phyloP scores from a whole-genome alignment of 495 filamentous ascomycete species.

The Lasiosphaeria ovina region DNA sequence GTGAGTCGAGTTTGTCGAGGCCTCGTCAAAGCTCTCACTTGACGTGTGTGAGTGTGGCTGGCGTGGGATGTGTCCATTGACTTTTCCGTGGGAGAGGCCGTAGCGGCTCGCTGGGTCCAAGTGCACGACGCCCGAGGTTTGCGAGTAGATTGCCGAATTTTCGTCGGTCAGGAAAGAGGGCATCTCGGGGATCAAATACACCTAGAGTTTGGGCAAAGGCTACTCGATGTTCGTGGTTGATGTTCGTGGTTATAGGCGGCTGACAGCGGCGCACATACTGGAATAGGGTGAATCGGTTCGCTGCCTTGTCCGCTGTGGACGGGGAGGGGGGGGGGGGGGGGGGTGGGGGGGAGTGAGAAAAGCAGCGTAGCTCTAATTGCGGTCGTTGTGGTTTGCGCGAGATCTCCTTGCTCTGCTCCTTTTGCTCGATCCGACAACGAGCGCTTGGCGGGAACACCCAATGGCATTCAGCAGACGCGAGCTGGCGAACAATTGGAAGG shows the following conservation, averaged over 20 bases:
- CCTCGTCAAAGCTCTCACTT: slow-evolving; percentile 39
- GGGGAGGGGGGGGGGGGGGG: neutral
- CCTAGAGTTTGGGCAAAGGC: slow-evolving; percentile 11
- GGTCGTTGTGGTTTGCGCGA: too few species aligned
- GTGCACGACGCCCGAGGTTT: slow-evolving; percentile 35
- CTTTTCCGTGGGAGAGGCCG: slow-evolving; percentile 30
- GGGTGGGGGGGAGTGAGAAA: neutral
- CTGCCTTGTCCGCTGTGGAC: neutral
- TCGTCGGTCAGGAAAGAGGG: slow-evolving; percentile 58
- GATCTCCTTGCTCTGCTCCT: too few species aligned
- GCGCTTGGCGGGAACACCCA: too few species aligned
- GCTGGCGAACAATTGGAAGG: too few species aligned
- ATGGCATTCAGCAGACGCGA: too few species aligned
- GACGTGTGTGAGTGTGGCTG: slow-evolving; percentile 33
- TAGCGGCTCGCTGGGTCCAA: slow-evolving; percentile 31
- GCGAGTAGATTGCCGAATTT: slow-evolving; percentile 45
- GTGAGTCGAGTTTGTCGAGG: slow-evolving; percentile 32
- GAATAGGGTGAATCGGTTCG: neutral
- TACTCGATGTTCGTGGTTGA: slow-evolving; percentile 17
- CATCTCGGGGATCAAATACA: slow-evolving; percentile 43
- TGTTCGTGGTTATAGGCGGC: slow-evolving; percentile 16
- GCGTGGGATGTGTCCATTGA: slow-evolving; percentile 28
- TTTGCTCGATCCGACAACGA: too few species aligned
- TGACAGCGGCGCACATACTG: slow-evolving; percentile 26
- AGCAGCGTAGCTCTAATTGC: too few species aligned